These are phyloP conservation scores for Trifolium fragiferum DNA, from an alignment of 306 rosid species.

Conservation along the genomic window DNA sequence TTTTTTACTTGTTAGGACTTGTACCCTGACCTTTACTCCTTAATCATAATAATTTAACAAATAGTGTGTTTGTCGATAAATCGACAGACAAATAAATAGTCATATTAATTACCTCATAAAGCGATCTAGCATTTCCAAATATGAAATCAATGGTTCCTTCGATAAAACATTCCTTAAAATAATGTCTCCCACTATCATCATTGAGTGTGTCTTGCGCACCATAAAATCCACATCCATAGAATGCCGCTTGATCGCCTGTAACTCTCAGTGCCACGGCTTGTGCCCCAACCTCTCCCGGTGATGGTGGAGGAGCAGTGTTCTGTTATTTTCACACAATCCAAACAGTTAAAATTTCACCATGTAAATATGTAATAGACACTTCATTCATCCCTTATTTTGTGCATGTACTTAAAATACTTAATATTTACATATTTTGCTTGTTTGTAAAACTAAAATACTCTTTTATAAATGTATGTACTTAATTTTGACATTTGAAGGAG, in stretches of 20 bases:
- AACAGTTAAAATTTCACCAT: neutral
- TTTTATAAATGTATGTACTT: too few species aligned
- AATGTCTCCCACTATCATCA: slow-evolving; percentile 83
- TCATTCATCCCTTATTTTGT: too few species aligned
- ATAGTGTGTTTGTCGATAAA: too few species aligned
- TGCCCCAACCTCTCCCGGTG: slow-evolving; percentile 65
- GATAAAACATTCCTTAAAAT: slow-evolving; percentile 72
- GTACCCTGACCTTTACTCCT: too few species aligned
- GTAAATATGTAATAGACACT: too few species aligned
- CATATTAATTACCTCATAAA: slow-evolving; percentile 61
- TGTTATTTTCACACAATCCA: slow-evolving; percentile 53
- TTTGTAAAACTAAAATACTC: too few species aligned
- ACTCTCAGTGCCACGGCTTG: slow-evolving; percentile 84
- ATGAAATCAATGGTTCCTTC: slow-evolving; percentile 93
- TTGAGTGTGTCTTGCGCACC: slow-evolving; percentile 85
- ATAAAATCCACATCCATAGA: slow-evolving; percentile 84
- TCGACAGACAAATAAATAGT: too few species aligned
- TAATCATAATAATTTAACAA: too few species aligned
- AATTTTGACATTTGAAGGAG: too few species aligned
- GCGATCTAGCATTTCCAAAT: slow-evolving; percentile 78
- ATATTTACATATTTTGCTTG: too few species aligned
- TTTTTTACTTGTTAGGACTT: too few species aligned
- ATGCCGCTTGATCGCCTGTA: slow-evolving; percentile 70
- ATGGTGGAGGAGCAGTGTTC: slow-evolving; percentile 73
- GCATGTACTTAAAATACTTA: too few species aligned